Evolutionary conservation across 1,284 basidiomycete species (phyloP), one percentile per base, ranked within the genome.

Genomic region (Trichosporon asahii): DNA sequence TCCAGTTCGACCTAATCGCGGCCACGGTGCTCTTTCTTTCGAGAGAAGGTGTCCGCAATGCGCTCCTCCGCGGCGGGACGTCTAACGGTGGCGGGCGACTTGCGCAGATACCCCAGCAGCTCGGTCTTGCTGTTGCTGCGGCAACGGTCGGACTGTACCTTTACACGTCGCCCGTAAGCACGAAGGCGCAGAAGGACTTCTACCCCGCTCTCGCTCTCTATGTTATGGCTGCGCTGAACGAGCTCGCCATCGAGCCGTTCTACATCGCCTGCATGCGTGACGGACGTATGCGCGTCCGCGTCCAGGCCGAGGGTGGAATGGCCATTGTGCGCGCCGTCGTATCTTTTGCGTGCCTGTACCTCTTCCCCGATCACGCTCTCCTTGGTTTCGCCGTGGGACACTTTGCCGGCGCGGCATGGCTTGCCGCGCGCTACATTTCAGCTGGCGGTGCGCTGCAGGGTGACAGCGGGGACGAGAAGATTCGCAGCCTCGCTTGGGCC

Each of bases 21-120:
- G 92, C 91, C 72, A 94, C 94, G 14, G 92, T 97, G 76, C 87
- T 99, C 46, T 97, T 98, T 80, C 86, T 98, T 7, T 91, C 91
- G 33, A 87, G 96, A 11, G 97, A 99, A 81, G 95, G 95, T 3
- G 88, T 98, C 11, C 87, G 95, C 44, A 93, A 91, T 80, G 90
- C 91, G 6, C 86, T 96, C 1, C 85, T 95, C 12, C 75, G 80
- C 14, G 44, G 29, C 0, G 44, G 44, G 8, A 53, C 53, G 11
- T 18, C 35, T 1, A 23, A 46, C 12, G n/a, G 18, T 2, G 40
- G 27, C n/a, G 29, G 40, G 14, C 29, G 12, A 0, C 25, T 67
- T 21, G 21, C 57, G 5, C 27, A 18, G 21, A 61, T 33, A 29
- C 57, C 57, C 2, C 27, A 33, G 15, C 27, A 61, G 29, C 57